Evolutionary conservation across 2,329 filamentous ascomycete species (phyloP).

Genomic region (Endothia cerciana): DNA sequence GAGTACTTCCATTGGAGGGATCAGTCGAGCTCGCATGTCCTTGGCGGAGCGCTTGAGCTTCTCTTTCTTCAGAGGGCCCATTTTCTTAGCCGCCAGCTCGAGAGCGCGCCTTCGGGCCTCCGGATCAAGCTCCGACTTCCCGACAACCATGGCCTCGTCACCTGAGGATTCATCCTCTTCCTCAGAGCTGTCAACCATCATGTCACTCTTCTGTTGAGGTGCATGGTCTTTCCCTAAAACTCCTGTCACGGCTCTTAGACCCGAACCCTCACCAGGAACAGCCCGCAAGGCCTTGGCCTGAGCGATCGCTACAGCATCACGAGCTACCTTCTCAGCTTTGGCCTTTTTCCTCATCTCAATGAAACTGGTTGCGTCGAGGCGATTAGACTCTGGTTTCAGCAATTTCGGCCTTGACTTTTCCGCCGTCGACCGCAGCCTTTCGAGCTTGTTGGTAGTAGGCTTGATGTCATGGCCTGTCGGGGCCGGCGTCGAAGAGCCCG

Average conservation of each 20-base stretch:
- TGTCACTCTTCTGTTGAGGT: slow-evolving; percentile 78
- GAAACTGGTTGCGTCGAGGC: slow-evolving; percentile 46
- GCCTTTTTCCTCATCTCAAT: slow-evolving; percentile 75
- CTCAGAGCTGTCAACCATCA: slow-evolving; percentile 83
- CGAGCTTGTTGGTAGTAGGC: slow-evolving; percentile 27
- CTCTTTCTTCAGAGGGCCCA: slow-evolving; percentile 80
- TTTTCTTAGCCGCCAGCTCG: slow-evolving; percentile 58
- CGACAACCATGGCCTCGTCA: slow-evolving; percentile 47
- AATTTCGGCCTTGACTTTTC: slow-evolving; percentile 42
- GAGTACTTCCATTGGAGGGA: slow-evolving; percentile 82
- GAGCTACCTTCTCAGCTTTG: slow-evolving; percentile 72
- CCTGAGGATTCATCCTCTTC: slow-evolving; percentile 70
- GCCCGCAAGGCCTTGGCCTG: slow-evolving; percentile 65
- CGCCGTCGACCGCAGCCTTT: slow-evolving; percentile 33
- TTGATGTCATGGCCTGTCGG: slow-evolving; percentile 19
- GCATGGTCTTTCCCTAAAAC: slow-evolving; percentile 79
- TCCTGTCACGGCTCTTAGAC: slow-evolving; percentile 69
- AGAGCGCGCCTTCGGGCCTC: slow-evolving; percentile 29
- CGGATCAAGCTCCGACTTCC: slow-evolving; percentile 45
- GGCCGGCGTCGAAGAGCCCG: slow-evolving; percentile 34
- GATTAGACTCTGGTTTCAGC: slow-evolving; percentile 38
- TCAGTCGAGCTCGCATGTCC: slow-evolving; percentile 90
- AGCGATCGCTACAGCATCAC: slow-evolving; percentile 73
- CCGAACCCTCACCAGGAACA: slow-evolving; percentile 73
- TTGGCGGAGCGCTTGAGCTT: slow-evolving; percentile 82